Evolutionary conservation across 805 yeast genomes (phyloP), one percentile per base, ranked within the genome.

Genomic region (Sporopachydermia lactativora): DNA sequence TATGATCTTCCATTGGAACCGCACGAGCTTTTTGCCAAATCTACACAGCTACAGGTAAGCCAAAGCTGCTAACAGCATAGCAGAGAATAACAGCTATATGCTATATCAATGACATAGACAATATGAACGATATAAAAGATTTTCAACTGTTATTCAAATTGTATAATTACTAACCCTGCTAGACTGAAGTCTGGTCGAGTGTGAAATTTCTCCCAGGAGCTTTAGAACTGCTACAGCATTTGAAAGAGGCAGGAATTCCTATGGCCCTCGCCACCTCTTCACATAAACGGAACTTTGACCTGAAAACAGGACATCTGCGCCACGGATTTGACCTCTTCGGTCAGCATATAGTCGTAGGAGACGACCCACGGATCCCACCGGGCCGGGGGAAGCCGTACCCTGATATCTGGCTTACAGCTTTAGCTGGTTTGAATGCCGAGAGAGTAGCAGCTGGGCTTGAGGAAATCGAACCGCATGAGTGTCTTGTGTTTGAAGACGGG

Each of bases 331-430:
- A 69, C 2, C 54, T 70, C 19, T 92, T 92, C 52, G 73, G 71
- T 38, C 58, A 58, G 4, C 82, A 78, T 47, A 65, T 81, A 15
- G 81, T 89, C 28, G 80, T 89, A 1, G 97, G 97, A 4, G 98
- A 92, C 61, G 92, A 92, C 53, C 64, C 73, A 28, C 70, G 94
- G 36, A 75, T 92, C 43, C 82, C 89, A 2, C 66, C 64, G 13
- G 97, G 96, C 3, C 70, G 78, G 46, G 97, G 98, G 4, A 92
- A 92, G 57, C 99, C 99, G 11, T 66, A 67, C 44, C 98, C 98
- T 2, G 94, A 88, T 55, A 86, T 92, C 47, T 92, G 95, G 94
- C 73, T 73, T 47, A 68, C 77, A 3, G 95, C 96, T 36, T 68
- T 92, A 45, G 72, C 66, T 15, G 69, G 78, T 11, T 50, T 92